Evolutionary conservation across 176 grass and related monocot genomes (phyloP).

Genomic region (Calamus simplicifolius): DNA sequence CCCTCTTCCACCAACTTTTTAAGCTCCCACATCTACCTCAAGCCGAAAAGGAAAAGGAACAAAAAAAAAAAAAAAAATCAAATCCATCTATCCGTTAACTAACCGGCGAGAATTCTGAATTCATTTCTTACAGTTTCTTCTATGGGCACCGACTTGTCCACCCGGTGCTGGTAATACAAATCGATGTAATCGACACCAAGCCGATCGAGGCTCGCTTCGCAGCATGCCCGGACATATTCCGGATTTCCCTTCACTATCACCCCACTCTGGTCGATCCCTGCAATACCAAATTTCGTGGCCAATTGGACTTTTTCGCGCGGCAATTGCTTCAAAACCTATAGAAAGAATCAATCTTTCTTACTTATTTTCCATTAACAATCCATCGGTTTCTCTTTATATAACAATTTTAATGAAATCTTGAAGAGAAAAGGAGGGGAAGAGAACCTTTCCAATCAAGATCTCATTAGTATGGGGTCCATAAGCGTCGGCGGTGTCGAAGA

Average conservation of each 20-base stretch:
- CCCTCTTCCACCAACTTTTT: slow-evolving; percentile 7
- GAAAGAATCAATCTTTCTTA: background rate
- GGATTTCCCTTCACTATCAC: background rate
- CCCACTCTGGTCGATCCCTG: background rate
- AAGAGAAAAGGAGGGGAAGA: background rate
- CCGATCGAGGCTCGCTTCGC: background rate
- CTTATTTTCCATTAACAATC: too few relatives aligned
- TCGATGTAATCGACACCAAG: slow-evolving; percentile 11
- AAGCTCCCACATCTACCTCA: background rate
- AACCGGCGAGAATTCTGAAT: background rate
- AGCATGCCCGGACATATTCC: background rate
- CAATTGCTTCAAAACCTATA: slow-evolving; percentile 21
- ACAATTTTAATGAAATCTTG: background rate
- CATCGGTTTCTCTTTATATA: background rate
- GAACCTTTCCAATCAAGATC: slow-evolving; percentile 11
- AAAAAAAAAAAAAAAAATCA: too few relatives aligned
- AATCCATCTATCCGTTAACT: background rate
- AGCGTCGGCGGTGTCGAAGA: slow-evolving; percentile 20
- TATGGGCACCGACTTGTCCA: slow-evolving; percentile 12
- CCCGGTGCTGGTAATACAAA: slow-evolving; percentile 12
- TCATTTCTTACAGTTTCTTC: slow-evolving; percentile 14
- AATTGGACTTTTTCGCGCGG: slow-evolving; percentile 18
- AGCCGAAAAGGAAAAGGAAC: too few relatives aligned
- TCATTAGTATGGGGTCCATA: slow-evolving; percentile 12
- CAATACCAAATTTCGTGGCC: slow-evolving; percentile 20